Conservation (phyloP, 176 grass and related monocot genomes). For the Poa annua region DNA sequence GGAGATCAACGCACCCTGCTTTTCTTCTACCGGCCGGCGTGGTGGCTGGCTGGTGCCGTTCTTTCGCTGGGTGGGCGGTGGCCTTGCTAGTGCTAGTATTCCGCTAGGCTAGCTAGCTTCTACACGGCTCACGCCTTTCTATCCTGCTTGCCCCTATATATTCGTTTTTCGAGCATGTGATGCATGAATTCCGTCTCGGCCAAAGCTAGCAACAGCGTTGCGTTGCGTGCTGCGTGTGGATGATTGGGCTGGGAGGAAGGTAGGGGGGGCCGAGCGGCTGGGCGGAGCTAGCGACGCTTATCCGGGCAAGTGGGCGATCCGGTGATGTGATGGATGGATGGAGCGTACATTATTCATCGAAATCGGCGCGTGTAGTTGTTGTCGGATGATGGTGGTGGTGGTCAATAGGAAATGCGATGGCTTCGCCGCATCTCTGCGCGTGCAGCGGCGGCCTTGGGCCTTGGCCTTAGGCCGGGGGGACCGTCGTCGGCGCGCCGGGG, state of each 20-base stretch:
- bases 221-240: slow-evolving; percentile 23
- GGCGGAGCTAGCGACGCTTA: slow-evolving; percentile 23
- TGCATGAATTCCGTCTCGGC: slow-evolving; percentile 20
- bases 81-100: background rate
- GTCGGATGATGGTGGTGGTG: background rate
- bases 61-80: slow-evolving; percentile 7
- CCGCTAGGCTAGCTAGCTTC: background rate
- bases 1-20: too few relatives aligned
- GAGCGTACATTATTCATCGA: background rate
- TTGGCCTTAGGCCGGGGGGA: background rate
- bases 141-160: background rate
- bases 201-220: background rate
- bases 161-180: slow-evolving; percentile 13
- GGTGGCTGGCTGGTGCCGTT: slow-evolving; percentile 34
- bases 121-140: slow-evolving; percentile 18
- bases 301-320: slow-evolving; percentile 12
- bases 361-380: slow-evolving; percentile 31
- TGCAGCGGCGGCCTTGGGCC: background rate
- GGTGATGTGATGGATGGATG: slow-evolving; percentile 19
- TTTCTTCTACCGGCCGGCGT: background rate
- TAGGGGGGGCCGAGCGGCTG: background rate
- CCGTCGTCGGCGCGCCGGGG: slow-evolving; percentile 36
- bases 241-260: background rate
- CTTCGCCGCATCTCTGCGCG: background rate
- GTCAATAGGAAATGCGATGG: slow-evolving; percentile 8